Evolutionary conservation across 2,329 filamentous ascomycete genomes (phyloP), one percentile per base, ranked within the genome.

Genomic region (Fonsecaea pedrosoi): DNA sequence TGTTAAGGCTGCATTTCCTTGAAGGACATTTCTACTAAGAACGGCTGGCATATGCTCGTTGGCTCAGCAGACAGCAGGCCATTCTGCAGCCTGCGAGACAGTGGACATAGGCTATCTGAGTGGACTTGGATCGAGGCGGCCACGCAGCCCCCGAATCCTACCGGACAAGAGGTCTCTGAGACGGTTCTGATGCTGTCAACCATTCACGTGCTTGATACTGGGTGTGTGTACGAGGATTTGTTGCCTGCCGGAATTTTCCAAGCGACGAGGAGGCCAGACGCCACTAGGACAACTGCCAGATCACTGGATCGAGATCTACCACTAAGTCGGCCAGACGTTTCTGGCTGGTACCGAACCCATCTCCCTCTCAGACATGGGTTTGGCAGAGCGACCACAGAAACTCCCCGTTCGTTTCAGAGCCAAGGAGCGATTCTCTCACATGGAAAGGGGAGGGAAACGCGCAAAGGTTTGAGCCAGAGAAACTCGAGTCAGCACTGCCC

Each of bases 241-340:
- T 50, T 50, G 18, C 2, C 18, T 50, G 18, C 45, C 45, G 45
- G 45, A 8, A 50, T 12, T 25, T 50, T 50, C 45, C 45, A 25
- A 50, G 45, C 45, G 45, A 50, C 45, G 2, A 18, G 25, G 10
- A 21, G 12, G 18, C 10, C 45, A 50, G 18, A 50, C 45, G 45
- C 45, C 45, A 50, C 45, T 21, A 25, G 13, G 45, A 50, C 45
- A 25, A 25, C 45, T 50, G 45, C n/a, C 21, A 50, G 45, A 50
- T 50, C 45, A 50, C 45, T 50, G 18, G 45, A 50, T 50, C 45
- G 45, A 50, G 45, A 50, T 50, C 45, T 50, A 25, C 18, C 45
- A 25, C 45, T 50, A 50, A 50, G 18, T 10, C 18, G 21, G 18
- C 6, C 18, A 30, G 45, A 50, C 45, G 25, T 10, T 50, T 50